Evolutionary conservation across 768 basidiomycete genomes (phyloP).

Genomic region (Pisolithus sp.): DNA sequence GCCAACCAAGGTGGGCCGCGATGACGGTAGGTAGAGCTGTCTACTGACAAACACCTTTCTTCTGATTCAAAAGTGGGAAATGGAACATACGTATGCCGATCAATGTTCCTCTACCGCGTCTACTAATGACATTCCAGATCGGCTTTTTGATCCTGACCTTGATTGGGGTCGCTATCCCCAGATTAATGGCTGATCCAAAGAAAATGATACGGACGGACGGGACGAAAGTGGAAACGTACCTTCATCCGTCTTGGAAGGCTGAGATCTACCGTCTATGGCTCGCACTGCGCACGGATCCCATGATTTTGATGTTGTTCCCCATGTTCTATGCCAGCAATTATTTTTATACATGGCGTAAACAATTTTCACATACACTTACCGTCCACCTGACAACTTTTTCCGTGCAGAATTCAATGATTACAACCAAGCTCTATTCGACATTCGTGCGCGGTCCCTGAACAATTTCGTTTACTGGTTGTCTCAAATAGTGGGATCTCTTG

Average conservation of each 20-base stretch:
- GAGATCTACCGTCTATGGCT: constrained; percentile 67
- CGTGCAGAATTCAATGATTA: constrained; percentile 70
- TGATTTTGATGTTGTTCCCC: constrained; percentile 71
- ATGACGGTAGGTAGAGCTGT: too few relatives aligned
- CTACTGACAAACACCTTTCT: neutral
- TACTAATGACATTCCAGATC: constrained; percentile 41
- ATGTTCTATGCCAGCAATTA: constrained; percentile 84
- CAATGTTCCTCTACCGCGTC: neutral
- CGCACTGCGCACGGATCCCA: constrained; percentile 62
- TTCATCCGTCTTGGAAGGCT: constrained; percentile 71
- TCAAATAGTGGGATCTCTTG: constrained; percentile 69
- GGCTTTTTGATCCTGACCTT: constrained; percentile 68
- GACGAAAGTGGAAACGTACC: constrained; percentile 52
- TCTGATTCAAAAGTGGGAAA: constrained; percentile 45
- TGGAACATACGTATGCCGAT: constrained; percentile 60
- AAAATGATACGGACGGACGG: constrained; percentile 74
- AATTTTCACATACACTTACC: too few relatives aligned
- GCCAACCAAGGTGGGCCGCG: constrained; percentile 23
- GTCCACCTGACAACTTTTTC: constrained; percentile 6
- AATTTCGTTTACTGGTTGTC: constrained; percentile 75
- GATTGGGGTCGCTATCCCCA: constrained; percentile 60
- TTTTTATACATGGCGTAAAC: constrained; percentile 81
- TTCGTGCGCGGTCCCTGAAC: constrained; percentile 71
- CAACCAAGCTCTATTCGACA: constrained; percentile 76
- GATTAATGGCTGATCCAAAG: constrained; percentile 65